phyloP scores from a whole-genome alignment of 1,284 basidiomycete species.

The Schizopora paradoxa region DNA sequence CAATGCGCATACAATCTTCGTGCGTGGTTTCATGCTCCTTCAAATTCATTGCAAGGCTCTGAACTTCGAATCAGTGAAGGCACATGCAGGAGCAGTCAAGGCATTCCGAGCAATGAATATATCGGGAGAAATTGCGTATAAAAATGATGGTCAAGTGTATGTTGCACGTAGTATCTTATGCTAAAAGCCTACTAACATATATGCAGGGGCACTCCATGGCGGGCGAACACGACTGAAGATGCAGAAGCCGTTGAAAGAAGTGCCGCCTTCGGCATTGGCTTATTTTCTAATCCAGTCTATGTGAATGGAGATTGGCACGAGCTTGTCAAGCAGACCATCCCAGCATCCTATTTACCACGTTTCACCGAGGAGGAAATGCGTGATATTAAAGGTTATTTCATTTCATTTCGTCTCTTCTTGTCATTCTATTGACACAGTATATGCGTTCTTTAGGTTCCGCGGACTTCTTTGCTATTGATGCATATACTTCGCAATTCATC shows the following conservation, averaged over 20 bases:
- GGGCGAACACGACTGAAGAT: slow-evolving; percentile 39
- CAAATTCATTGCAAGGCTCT: not conserved
- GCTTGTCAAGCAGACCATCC: slow-evolving; percentile 39
- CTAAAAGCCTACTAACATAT: not conserved
- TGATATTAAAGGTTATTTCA: slow-evolving; percentile 32
- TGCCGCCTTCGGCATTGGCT: slow-evolving; percentile 41
- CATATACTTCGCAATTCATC: slow-evolving; percentile 28
- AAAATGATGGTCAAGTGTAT: slow-evolving; percentile 44
- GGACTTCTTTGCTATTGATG: slow-evolving; percentile 45
- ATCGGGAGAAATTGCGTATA: slow-evolving; percentile 42
- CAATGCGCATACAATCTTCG: slow-evolving; percentile 40
- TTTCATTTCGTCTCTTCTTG: not conserved
- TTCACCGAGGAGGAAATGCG: slow-evolving; percentile 39
- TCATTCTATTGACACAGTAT: not conserved
- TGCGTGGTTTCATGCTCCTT: slow-evolving; percentile 23
- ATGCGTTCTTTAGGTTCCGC: slow-evolving; percentile 32
- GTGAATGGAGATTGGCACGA: slow-evolving; percentile 44
- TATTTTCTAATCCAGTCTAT: slow-evolving; percentile 40
- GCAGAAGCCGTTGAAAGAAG: slow-evolving; percentile 39
- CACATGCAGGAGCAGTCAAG: slow-evolving; percentile 41
- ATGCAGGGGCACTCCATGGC: slow-evolving; percentile 39
- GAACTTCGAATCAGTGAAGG: slow-evolving; percentile 32
- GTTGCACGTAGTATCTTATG: slow-evolving; percentile 11
- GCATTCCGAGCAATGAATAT: slow-evolving; percentile 42
- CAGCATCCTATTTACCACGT: slow-evolving; percentile 37